Base-by-base conservation (phyloP, 2,329 filamentous ascomycete genomes). In the Tympanopsis confertula region DNA sequence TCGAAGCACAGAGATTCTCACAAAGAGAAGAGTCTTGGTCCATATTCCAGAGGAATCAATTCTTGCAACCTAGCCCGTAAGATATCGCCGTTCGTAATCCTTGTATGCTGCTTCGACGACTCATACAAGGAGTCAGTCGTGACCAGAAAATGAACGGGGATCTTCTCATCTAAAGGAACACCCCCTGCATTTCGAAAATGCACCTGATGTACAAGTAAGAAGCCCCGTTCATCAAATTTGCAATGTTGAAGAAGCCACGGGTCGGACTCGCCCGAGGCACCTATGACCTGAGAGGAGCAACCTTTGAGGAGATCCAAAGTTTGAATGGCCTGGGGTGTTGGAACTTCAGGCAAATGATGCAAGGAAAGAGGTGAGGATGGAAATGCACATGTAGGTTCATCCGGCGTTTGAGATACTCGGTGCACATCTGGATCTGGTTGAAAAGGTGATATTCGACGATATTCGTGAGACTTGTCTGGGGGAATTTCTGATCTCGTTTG, bases 101-200 rank as follows among this genome's bases (percentile, higher is more conserved):
- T 10, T 7, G 30, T 33, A 10, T 13, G 10, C 7, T 10, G 7
- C 15, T 33, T 33, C 7, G 30, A 13, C 26, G 4, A 18, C 19
- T 2, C 22, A 18, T n/a, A 24, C 3, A 33, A 13, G 36, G 39
- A 35, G 5, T 48, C 41, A 7, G 40, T 38, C 13, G 39, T 45
- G 2, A 47, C 32, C n/a, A 45, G 30, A 20, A 48, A 47, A 36
- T 55, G 56, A 3, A 58, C 48, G 1, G 57, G 57, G 4, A 59
- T 56, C 38, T 50, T 47, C 5, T 55, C 53, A 2, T 44, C 43
- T 2, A 51, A 52, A 1, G 55, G 56, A 14, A 58, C 53, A 7
- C 56, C 56, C 2, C 56, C 57, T 4, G 53, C 56, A 41, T 58
- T 56, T n/a, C 57, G 54, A 38, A 56, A 52, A 39, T 57, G 54